Evolutionary conservation across 2,329 filamentous ascomycete species (phyloP).

Genomic region (Tolypocladium ophioglossoides): DNA sequence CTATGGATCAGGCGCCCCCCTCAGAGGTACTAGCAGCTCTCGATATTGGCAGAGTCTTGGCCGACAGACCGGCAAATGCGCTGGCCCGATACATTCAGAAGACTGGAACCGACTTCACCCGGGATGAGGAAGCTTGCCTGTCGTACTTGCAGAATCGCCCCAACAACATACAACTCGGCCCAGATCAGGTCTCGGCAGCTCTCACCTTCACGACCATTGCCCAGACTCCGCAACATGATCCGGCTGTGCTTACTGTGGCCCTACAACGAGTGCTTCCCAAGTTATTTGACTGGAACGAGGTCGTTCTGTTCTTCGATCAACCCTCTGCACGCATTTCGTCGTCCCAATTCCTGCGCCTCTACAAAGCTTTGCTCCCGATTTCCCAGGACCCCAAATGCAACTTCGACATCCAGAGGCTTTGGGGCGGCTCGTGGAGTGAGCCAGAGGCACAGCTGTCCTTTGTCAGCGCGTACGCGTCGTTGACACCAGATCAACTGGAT

Average conservation of each 20-base stretch:
- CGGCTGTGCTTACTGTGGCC: slow-evolving; percentile 48
- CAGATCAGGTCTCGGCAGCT: slow-evolving; percentile 73
- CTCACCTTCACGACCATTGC: slow-evolving; percentile 57
- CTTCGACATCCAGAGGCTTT: slow-evolving; percentile 79
- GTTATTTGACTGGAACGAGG: slow-evolving; percentile 58
- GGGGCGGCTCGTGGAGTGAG: slow-evolving; percentile 84
- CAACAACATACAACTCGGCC: slow-evolving; percentile 52
- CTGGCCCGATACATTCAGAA: slow-evolving; percentile 61
- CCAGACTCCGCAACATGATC: slow-evolving; percentile 41
- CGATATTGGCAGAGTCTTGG: slow-evolving; percentile 56
- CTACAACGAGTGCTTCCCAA: slow-evolving; percentile 50
- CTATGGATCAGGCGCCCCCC: slow-evolving; percentile 53
- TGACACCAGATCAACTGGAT: slow-evolving; percentile 67
- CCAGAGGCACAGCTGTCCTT: slow-evolving; percentile 89
- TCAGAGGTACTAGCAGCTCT: slow-evolving; percentile 60
- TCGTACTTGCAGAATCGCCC: slow-evolving; percentile 42
- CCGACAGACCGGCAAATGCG: slow-evolving; percentile 43
- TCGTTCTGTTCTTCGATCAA: slow-evolving; percentile 73
- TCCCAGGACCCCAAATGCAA: slow-evolving; percentile 38
- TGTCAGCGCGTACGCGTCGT: slow-evolving; percentile 73
- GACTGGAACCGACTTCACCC: slow-evolving; percentile 64
- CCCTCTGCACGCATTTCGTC: slow-evolving; percentile 65
- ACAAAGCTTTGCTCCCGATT: slow-evolving; percentile 65
- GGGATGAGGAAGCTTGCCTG: slow-evolving; percentile 58
- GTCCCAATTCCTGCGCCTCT: slow-evolving; percentile 71